Conservation (phyloP, 306 rosid species). For the Cicer judaicum region DNA sequence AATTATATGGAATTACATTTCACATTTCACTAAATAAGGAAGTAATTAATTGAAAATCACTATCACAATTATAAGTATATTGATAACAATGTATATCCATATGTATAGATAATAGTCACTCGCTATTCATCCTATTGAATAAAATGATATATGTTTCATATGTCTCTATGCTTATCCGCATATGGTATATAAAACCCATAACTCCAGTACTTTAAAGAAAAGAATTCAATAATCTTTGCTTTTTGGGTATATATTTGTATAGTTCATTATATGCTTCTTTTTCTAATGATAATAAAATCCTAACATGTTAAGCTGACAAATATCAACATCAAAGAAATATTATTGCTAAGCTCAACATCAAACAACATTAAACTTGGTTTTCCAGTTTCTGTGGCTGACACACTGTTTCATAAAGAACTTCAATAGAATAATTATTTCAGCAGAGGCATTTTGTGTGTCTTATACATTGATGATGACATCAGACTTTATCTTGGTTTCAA, state of each 20-base stretch:
- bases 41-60: too few species aligned
- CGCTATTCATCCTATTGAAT: too few species aligned
- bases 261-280: not conserved
- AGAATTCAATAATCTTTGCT: not conserved
- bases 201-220: not conserved
- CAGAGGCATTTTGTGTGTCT: not conserved
- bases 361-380: not conserved
- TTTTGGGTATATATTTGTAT: not conserved
- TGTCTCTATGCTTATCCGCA: too few species aligned
- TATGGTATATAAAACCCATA: too few species aligned
- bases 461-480: not conserved
- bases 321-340: not conserved
- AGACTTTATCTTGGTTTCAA: not conserved
- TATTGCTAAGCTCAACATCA: not conserved
- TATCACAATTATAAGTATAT: too few species aligned
- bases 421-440: not conserved
- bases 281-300: not conserved
- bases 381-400: constrained; percentile 16
- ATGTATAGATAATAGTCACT: too few species aligned
- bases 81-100: too few species aligned
- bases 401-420: not conserved
- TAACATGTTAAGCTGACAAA: not conserved
- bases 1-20: too few species aligned
- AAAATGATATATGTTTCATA: too few species aligned
- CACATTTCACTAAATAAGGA: too few species aligned